phyloP scores from a whole-genome alignment of 1,139 yeast genomes.

The Chernovozyma sophiae-reginae region DNA sequence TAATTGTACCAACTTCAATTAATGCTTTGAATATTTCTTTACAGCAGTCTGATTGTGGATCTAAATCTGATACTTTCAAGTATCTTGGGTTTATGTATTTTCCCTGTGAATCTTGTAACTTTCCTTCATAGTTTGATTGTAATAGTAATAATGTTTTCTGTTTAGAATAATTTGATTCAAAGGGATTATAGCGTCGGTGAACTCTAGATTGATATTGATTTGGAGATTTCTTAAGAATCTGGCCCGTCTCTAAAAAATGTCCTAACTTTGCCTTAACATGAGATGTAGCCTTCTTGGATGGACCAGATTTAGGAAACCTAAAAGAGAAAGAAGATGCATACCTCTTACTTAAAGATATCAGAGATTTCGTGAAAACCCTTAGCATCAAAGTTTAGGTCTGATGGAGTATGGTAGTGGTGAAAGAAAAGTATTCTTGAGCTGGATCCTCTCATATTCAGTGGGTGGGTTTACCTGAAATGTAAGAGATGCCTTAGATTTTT shows the following conservation, averaged over 20 bases:
- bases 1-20: conserved; percentile 20
- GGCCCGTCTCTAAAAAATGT: conserved; percentile 27
- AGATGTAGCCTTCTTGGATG: conserved; percentile 7
- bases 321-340: background rate
- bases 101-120: conserved; percentile 19
- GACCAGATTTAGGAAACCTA: background rate
- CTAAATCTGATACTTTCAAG: conserved; percentile 20
- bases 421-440: no score
- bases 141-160: conserved; percentile 23
- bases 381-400: no score
- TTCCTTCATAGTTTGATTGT: conserved; percentile 18
- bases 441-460: no score
- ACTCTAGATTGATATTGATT: conserved; percentile 12
- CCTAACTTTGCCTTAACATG: conserved; percentile 23
- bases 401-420: no score
- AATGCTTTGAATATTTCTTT: conserved; percentile 28
- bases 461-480: no score
- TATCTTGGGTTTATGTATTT: conserved; percentile 14
- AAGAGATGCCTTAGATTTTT: no score
- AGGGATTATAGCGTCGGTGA: conserved; percentile 2
- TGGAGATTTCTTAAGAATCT: conserved; percentile 17
- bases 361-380: no score
- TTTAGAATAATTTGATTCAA: conserved; percentile 11
- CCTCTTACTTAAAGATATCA: background rate
- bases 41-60: conserved; percentile 18